Base-by-base conservation (phyloP, 208 protist species). In the Trypanosomatidae sp. region DNA sequence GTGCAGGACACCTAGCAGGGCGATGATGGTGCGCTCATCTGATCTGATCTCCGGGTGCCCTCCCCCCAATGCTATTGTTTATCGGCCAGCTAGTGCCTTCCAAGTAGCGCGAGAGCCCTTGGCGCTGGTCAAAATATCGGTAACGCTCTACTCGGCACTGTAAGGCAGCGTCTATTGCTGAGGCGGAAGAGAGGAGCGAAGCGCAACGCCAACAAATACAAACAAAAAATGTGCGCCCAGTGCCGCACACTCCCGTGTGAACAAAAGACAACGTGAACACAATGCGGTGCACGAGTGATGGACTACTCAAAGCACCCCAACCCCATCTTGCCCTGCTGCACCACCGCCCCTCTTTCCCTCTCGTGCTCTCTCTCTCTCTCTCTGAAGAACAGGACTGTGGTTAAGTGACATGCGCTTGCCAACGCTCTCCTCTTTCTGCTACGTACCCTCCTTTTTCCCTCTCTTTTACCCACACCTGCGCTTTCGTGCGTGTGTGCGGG, bases 1-100 rank as follows among this genome's bases (percentile, higher is more conserved):
- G 25, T 77, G 66, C 52, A 74, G 10, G 46, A 83, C 59, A 52
- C 46, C 22, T 66, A 19, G 19, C 19, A 30, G 64, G 19, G 64
- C 8, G 30, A 65, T 44, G 60, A 47, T 36, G 33, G 60, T 46
- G 60, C n/a, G 60, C 39, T 12, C 19, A 65, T 46, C 22, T 0
- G 36, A 65, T 13, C 39, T 12, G 17, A 36, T 22, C 12, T 15
- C 28, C 41, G 1, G 28, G 28, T 49, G 60, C 8, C 60, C 60
- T 28, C 7, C 50, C 39, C 15, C 30, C 10, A 7, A 41, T 22
- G 22, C 36, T 7, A 44, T 44, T 25, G 60, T 65, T 22, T 47
- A 22, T 17, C 9, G 0, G 5, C 9, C 60, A 28, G 60, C 58
- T 43, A 7, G 28, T 10, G 33, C 36, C 58, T 10, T 62, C 6